Evolutionary conservation across 257 asterid species (phyloP).

Genomic region (Linaria vulgaris): DNA sequence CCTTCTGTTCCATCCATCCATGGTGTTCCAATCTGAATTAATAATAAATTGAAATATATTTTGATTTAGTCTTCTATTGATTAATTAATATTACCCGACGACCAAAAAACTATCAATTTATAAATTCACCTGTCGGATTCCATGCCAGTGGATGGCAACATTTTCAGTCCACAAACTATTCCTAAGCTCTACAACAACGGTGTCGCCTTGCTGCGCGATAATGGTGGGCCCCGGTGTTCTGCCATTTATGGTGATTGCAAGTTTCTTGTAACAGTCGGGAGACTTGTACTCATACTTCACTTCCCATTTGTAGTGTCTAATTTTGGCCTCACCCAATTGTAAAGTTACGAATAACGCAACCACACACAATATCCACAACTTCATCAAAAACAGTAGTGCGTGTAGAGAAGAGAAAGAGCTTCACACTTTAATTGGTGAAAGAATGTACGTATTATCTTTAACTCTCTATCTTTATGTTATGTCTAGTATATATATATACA

Average conservation of each 20-base stretch:
- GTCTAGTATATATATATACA: too few species aligned
- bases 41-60: too few species aligned
- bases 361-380: constrained; percentile 3
- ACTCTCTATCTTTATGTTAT: too few species aligned
- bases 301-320: constrained; percentile 72
- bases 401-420: too few species aligned
- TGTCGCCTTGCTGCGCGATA: constrained; percentile 73
- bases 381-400: constrained; percentile 5
- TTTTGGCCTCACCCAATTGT: constrained; percentile 43
- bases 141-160: constrained; percentile 95
- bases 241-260: constrained; percentile 75
- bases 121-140: constrained; percentile 78
- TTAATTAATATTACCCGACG: too few species aligned
- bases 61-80: too few species aligned
- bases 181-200: constrained; percentile 70
- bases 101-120: background rate
- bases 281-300: constrained; percentile 75
- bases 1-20: constrained; percentile 99
- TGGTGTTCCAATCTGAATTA: constrained; percentile 77
- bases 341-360: background rate
- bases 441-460: too few species aligned
- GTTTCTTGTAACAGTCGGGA: constrained; percentile 77
- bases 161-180: constrained; percentile 73
- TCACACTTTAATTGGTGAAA: too few species aligned
- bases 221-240: constrained; percentile 83